A percentile compares a stretch with the other conserved stretches of the same genome.
These are phyloP conservation scores for Cutaneotrichosporon mucoides DNA, from an alignment of 1,284 basidiomycete species.

Conservation along the genomic window DNA sequence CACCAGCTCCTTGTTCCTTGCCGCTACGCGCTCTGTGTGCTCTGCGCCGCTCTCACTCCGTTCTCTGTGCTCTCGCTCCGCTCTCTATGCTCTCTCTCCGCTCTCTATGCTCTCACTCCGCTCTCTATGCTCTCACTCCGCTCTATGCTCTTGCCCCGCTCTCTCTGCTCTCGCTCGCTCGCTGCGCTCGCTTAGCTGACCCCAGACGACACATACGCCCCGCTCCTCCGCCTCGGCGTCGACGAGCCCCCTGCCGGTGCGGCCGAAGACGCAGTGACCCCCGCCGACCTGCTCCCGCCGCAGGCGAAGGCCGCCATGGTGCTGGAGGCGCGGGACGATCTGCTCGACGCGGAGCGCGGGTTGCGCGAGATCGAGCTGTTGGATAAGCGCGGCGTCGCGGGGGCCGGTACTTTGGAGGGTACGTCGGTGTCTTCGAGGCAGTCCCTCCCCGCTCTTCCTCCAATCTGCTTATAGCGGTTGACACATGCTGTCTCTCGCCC, in stretches of 20 bases:
- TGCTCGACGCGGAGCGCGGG: slow-evolving; percentile 34
- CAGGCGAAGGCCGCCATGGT: slow-evolving; percentile 33
- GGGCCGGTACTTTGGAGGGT: slow-evolving; percentile 38
- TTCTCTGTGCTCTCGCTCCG: too few species aligned
- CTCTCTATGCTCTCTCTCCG: too few species aligned
- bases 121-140: too few species aligned
- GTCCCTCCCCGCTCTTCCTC: not conserved
- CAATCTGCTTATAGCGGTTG: too few species aligned
- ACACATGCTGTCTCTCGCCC: too few species aligned
- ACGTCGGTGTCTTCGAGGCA: slow-evolving; percentile 6
- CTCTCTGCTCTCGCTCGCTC: not conserved
- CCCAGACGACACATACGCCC: slow-evolving; percentile 34
- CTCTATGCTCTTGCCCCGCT: too few species aligned
- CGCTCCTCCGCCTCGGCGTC: slow-evolving; percentile 20
- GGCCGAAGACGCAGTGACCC: not conserved
- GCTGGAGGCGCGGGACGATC: slow-evolving; percentile 36
- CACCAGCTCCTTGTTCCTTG: too few species aligned
- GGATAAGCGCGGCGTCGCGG: slow-evolving; percentile 29
- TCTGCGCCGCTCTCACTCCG: too few species aligned
- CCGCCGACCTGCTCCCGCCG: slow-evolving; percentile 29
- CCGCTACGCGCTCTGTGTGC: too few species aligned
- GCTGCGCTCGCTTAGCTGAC: not conserved
- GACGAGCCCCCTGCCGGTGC: not conserved
- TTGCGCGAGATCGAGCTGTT: slow-evolving; percentile 40
- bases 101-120: too few species aligned